These are phyloP conservation scores for Leavenworthia alabamica DNA, from an alignment of 345 rosid species.

Conservation along the genomic window DNA sequence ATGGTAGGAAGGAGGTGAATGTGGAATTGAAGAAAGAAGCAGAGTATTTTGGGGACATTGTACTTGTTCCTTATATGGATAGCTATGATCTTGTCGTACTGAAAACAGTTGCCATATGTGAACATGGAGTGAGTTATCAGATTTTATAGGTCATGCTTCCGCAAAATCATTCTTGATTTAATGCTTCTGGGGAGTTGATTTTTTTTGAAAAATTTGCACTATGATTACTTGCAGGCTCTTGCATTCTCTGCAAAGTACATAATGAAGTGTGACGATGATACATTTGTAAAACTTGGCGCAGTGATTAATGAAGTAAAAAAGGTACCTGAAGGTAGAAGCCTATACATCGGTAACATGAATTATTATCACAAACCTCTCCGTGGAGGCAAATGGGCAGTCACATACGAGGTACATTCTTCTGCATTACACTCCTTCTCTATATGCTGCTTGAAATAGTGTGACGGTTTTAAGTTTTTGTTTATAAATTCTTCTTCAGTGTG, in stretches of 20 bases:
- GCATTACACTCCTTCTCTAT: conserved; percentile 6
- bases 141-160: conserved; percentile 7
- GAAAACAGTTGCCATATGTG: conserved; percentile 93
- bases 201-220: no score
- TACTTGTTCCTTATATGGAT: conserved; percentile 88
- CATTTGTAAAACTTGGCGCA: conserved; percentile 74
- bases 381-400: conserved; percentile 94
- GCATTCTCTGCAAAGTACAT: conserved; percentile 55
- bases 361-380: conserved; percentile 84
- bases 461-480: neutral
- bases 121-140: conserved; percentile 69
- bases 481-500: neutral
- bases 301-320: conserved; percentile 58
- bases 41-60: conserved; percentile 82
- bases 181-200: conserved; percentile 7
- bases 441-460: neutral
- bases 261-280: conserved; percentile 95
- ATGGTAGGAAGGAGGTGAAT: conserved; percentile 85
- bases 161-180: neutral
- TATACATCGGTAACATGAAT: conserved; percentile 83
- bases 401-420: conserved; percentile 60
- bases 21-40: conserved; percentile 90
- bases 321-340: conserved; percentile 51
- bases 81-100: conserved; percentile 92
- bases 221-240: conserved; percentile 46